Conservation (phyloP, 371 early-diverging fungal species). For the Rhizopus sp. region DNA sequence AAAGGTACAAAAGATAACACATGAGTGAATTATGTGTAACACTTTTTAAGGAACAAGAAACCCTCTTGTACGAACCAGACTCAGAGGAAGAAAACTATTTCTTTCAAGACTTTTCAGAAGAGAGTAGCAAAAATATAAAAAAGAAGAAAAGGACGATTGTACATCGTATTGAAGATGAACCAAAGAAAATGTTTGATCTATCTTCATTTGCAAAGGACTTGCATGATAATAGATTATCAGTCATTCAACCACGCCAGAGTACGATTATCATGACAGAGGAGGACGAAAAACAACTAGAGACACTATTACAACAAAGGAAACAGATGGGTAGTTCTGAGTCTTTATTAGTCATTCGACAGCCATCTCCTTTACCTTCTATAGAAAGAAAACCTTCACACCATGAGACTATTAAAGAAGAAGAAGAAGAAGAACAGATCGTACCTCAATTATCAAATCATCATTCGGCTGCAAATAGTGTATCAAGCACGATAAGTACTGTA, state of each 20-base stretch:
- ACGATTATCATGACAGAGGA: conserved; percentile 40
- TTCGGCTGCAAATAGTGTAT: background rate
- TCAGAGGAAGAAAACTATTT: conserved; percentile 38
- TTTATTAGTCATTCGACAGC: conserved; percentile 11
- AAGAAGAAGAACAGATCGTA: background rate
- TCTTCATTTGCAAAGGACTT: conserved; percentile 45
- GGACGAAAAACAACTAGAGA: conserved; percentile 44
- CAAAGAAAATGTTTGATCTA: conserved; percentile 29
- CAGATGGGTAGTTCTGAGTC: conserved; percentile 15
- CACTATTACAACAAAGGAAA: conserved; percentile 27
- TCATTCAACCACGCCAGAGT: conserved; percentile 41
- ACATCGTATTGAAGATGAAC: too few species aligned
- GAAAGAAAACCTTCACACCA: background rate
- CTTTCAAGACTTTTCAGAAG: conserved; percentile 41
- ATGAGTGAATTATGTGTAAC: background rate
- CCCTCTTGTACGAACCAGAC: conserved; percentile 28
- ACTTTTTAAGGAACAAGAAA: conserved; percentile 6
- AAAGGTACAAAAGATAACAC: background rate
- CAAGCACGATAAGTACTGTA: background rate
- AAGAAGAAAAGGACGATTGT: background rate
- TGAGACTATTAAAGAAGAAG: background rate
- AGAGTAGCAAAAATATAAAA: conserved; percentile 7
- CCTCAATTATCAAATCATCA: background rate
- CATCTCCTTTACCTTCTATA: conserved; percentile 8
- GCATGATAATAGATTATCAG: conserved; percentile 45